Conservation (phyloP, 2,329 filamentous ascomycete genomes). For the Alternaria tenuissima region DNA sequence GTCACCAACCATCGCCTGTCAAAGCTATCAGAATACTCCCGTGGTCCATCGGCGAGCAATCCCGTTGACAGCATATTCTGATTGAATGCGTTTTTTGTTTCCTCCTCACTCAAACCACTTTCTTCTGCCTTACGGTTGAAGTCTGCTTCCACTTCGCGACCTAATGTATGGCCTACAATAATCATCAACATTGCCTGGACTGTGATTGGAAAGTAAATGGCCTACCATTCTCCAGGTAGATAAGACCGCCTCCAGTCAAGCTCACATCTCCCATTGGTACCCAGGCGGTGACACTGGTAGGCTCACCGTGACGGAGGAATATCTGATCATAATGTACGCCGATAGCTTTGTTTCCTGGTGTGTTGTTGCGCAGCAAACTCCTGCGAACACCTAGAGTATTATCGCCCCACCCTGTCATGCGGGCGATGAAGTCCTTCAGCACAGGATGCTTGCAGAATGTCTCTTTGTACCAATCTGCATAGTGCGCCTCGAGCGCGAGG, state of each 20-base stretch:
- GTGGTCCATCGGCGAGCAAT: constrained; percentile 61
- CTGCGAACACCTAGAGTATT: constrained; percentile 57
- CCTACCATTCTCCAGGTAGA: constrained; percentile 64
- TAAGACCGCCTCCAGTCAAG: constrained; percentile 65
- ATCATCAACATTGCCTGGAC: background rate
- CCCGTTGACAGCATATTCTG: constrained; percentile 67
- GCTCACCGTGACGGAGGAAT: constrained; percentile 62
- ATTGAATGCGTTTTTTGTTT: constrained; percentile 58
- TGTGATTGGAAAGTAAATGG: background rate
- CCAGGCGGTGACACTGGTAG: constrained; percentile 65
- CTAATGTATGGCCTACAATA: constrained; percentile 54
- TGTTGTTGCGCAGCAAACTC: constrained; percentile 65
- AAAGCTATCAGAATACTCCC: constrained; percentile 54
- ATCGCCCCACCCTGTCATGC: constrained; percentile 62
- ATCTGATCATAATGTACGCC: constrained; percentile 70
- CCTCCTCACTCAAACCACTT: constrained; percentile 61
- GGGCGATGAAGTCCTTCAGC: constrained; percentile 59
- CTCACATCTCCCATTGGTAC: constrained; percentile 64
- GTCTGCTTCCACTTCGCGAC: constrained; percentile 59
- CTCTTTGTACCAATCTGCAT: constrained; percentile 56
- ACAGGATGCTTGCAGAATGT: constrained; percentile 63
- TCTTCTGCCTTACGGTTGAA: constrained; percentile 60
- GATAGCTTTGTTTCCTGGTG: constrained; percentile 64
- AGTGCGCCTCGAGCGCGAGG: constrained; percentile 63
- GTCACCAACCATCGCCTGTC: constrained; percentile 60